phyloP scores from a whole-genome alignment of 352 stramenopile genomes.

The Phytophthora constricta region DNA sequence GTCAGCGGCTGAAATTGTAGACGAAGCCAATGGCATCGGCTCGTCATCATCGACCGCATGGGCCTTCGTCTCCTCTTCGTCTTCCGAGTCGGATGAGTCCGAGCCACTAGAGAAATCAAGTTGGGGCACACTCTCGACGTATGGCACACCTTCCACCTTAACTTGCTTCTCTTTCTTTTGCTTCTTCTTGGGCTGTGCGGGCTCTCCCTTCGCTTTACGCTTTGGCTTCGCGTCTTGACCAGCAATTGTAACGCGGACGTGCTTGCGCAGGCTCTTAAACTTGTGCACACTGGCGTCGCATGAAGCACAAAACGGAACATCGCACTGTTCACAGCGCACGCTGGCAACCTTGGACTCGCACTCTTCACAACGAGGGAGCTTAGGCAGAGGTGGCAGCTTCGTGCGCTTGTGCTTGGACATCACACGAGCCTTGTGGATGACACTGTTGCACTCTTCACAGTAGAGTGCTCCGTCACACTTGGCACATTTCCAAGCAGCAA shows the following conservation, averaged over 20 bases:
- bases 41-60: slow-evolving; percentile 16
- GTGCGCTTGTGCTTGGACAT: slow-evolving; percentile 64
- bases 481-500: slow-evolving; percentile 56
- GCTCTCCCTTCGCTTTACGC: slow-evolving; percentile 29
- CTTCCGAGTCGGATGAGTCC: slow-evolving; percentile 38
- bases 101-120: slow-evolving; percentile 61
- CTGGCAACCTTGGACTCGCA: slow-evolving; percentile 49
- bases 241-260: slow-evolving; percentile 40
- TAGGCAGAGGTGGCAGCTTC: slow-evolving; percentile 40
- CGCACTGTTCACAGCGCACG: slow-evolving; percentile 66
- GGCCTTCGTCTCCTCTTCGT: slow-evolving; percentile 31
- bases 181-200: slow-evolving; percentile 3
- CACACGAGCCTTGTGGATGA: slow-evolving; percentile 67
- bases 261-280: slow-evolving; percentile 73
- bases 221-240: slow-evolving; percentile 13
- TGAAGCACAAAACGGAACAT: slow-evolving; percentile 52
- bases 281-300: slow-evolving; percentile 73
- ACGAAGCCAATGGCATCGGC: slow-evolving; percentile 7
- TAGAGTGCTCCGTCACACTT: slow-evolving; percentile 71
- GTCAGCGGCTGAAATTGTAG: neutral
- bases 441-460: slow-evolving; percentile 63
- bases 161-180: slow-evolving; percentile 19
- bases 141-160: slow-evolving; percentile 23
- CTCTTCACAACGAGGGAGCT: slow-evolving; percentile 52
- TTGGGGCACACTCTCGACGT: slow-evolving; percentile 67